A percentile compares a stretch with the other conserved stretches of the same genome.
Evolutionary conservation across 192 early-diverging fungal species (phyloP).

Genomic region (Coemansia sp.): DNA sequence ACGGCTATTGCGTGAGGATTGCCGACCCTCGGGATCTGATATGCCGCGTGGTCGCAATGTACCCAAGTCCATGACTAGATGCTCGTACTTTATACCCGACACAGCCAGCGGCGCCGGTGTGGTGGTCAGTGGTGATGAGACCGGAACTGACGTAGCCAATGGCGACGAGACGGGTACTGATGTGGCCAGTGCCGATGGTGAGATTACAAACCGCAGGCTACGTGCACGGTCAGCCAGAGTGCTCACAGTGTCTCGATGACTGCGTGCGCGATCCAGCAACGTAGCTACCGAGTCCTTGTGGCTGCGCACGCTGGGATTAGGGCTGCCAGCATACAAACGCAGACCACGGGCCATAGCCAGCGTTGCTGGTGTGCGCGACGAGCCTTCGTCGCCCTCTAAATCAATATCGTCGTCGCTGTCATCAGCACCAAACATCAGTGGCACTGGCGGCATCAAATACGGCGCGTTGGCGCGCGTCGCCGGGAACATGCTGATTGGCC

Average conservation of each 20-base stretch:
- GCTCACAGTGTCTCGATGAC: slow-evolving; percentile 11
- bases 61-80: slow-evolving; percentile 14
- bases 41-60: slow-evolving; percentile 26
- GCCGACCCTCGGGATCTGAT: slow-evolving; percentile 41
- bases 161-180: slow-evolving; percentile 19
- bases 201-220: slow-evolving; percentile 11
- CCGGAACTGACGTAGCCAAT: slow-evolving; percentile 16
- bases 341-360: slow-evolving; percentile 24
- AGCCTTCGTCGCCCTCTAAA: slow-evolving; percentile 64
- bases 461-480: slow-evolving; percentile 19
- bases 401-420: slow-evolving; percentile 68
- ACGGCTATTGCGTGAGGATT: slow-evolving; percentile 18
- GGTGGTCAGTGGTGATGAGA: slow-evolving; percentile 13
- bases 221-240: background rate
- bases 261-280: background rate
- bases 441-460: slow-evolving; percentile 39
- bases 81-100: slow-evolving; percentile 16
- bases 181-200: slow-evolving; percentile 17
- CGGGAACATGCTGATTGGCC: slow-evolving; percentile 50
- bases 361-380: slow-evolving; percentile 40
- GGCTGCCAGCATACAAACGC: slow-evolving; percentile 8
- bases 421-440: slow-evolving; percentile 47
- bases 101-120: slow-evolving; percentile 15
- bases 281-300: slow-evolving; percentile 10
- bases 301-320: background rate